phyloP scores from a whole-genome alignment of 305 asterid genomes.

The Solanum hybrid region DNA sequence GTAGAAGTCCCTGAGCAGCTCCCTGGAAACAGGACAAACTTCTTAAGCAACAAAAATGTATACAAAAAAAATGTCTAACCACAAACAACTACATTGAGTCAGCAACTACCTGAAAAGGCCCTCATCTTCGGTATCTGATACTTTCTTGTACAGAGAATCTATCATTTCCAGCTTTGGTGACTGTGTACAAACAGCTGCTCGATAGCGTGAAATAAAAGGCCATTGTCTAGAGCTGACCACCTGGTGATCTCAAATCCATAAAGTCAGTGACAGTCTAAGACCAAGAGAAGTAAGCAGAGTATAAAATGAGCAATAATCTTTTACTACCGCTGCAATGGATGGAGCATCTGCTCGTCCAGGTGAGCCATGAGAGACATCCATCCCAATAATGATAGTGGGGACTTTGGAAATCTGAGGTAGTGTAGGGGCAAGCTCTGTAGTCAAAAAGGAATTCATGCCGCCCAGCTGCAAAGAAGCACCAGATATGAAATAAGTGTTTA shows the following conservation, averaged over 20 bases:
- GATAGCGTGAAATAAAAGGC: constrained; percentile 58
- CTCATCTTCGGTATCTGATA: constrained; percentile 26
- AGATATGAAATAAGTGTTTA: background rate
- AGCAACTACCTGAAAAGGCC: constrained; percentile 49
- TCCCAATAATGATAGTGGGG: constrained; percentile 65
- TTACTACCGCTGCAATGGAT: constrained; percentile 63
- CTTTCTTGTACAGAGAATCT: constrained; percentile 39
- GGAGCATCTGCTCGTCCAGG: constrained; percentile 68
- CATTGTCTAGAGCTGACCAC: constrained; percentile 70
- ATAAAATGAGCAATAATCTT: background rate
- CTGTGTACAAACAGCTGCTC: constrained; percentile 64
- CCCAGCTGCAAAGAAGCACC: constrained; percentile 44
- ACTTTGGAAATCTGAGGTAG: constrained; percentile 35
- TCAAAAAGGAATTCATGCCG: constrained; percentile 54
- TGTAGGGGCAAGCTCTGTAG: constrained; percentile 26
- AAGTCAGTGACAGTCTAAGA: background rate
- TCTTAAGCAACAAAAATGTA: background rate
- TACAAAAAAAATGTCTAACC: background rate
- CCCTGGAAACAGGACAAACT: constrained; percentile 25
- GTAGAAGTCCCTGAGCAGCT: constrained; percentile 47
- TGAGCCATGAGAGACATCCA: constrained; percentile 90
- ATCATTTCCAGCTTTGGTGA: constrained; percentile 59
- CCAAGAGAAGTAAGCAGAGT: background rate
- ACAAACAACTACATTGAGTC: background rate
- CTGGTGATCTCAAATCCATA: constrained; percentile 19